These are phyloP conservation scores for Effrenium voratum DNA, from an alignment of 73 alveolate genomes.

Conservation along the genomic window DNA sequence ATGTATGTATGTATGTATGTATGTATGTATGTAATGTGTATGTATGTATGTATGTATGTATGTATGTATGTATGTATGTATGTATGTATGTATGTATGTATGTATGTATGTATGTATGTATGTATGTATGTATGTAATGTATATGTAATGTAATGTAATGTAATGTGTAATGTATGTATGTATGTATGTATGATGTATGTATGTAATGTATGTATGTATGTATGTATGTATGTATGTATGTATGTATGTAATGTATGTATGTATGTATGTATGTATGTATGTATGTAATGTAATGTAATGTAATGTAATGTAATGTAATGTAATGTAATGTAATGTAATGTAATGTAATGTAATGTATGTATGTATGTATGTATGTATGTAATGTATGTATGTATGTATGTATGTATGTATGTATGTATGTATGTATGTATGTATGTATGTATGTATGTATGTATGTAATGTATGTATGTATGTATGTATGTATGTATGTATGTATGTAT, in stretches of 20 bases:
- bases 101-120: not conserved
- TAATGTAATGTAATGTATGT: not conserved
- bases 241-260: slow-evolving; percentile 11
- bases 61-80: not conserved
- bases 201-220: no score
- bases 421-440: no score
- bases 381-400: not conserved
- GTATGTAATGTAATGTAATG: not conserved
- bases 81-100: not conserved
- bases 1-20: slow-evolving; percentile 13
- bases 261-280: slow-evolving; percentile 8
- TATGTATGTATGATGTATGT: no score
- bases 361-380: not conserved
- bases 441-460: no score
- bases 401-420: not conserved
- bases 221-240: no score
- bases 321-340: not conserved
- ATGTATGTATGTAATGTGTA: not conserved
- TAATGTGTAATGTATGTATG: no score
- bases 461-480: no score
- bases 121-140: not conserved
- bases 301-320: not conserved
- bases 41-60: not conserved
- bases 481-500: no score
- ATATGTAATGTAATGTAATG: no score